Evolutionary conservation across 768 basidiomycete genomes (phyloP), one percentile per base, ranked within the genome.

Genomic region (Clitopilus hobsonii): DNA sequence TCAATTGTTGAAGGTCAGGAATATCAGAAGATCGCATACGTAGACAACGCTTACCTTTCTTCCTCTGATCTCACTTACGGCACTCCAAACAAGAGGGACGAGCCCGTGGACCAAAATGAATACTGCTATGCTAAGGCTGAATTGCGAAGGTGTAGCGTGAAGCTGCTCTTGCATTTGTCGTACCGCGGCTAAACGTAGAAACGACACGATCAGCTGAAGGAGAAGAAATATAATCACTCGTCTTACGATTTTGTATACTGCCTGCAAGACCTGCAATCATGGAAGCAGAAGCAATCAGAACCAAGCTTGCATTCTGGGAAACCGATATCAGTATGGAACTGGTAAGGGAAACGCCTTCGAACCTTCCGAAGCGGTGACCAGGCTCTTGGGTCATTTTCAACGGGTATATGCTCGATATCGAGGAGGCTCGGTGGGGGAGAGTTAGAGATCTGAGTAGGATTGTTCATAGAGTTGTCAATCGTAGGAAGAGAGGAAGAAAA

Each of bases 71-170:
- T 93, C 91, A 54, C 85, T 86, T 23, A 86, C 69, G 0, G 82
- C 78, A 53, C 76, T 80, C 89, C 90, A 91, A 3, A 86, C 29
- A 10, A 89, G 61, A 0, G 90, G 91, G 52, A 84, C 68, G 10
- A 71, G 66, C 2, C 91, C 90, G 66, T 92, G 91, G 10, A 89
- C 61, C 2, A 85, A 69, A 55, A 90, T 88, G 66, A 89, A 92
- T n/a, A 86, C 57, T 0, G 88, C 85, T 13, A 91, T 71, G 56
- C 80, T 81, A 67, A 83, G 74, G 57, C 88, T 85, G 55, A 93
- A 84, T 58, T 88, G 77, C 10, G 75, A 67, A 49, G 75, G 71
- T 0, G 81, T 81, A 1, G 89, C 84, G 41, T 79, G 77, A 30
- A 92, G 73, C 18, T 87, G 75, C 1, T 59, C 59, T 58, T 85